Evolutionary conservation across 306 rosid species (phyloP).

Genomic region (Castanea sativa): DNA sequence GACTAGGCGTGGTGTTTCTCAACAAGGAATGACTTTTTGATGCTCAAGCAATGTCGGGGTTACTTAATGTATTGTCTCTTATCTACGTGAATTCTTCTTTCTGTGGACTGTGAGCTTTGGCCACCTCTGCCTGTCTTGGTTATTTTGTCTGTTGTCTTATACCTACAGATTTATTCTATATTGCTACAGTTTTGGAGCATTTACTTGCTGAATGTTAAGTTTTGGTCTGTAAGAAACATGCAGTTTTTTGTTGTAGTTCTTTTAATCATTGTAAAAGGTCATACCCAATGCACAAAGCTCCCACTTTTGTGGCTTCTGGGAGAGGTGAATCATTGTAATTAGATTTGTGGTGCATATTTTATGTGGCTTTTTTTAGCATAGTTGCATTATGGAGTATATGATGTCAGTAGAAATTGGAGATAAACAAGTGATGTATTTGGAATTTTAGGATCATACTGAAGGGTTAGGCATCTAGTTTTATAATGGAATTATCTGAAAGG

Average conservation of each 20-base stretch:
- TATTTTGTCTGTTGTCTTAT: background rate
- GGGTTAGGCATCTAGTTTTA: background rate
- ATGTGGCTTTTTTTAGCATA: background rate
- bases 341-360: background rate
- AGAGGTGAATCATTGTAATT: background rate
- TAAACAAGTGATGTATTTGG: background rate
- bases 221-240: background rate
- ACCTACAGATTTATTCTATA: background rate
- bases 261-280: background rate
- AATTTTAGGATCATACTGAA: background rate
- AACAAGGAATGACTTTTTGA: slow-evolving; percentile 36
- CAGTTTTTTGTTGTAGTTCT: background rate
- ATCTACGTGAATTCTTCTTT: slow-evolving; percentile 5
- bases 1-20: slow-evolving; percentile 25
- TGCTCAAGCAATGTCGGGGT: slow-evolving; percentile 56
- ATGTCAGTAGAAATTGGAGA: background rate
- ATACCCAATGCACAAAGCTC: too few relatives aligned
- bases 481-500: background rate
- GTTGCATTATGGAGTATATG: background rate
- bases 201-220: slow-evolving; percentile 11
- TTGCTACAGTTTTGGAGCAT: slow-evolving; percentile 9
- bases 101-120: background rate
- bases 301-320: too few relatives aligned
- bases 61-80: slow-evolving; percentile 48
- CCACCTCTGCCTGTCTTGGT: background rate